Conservation (phyloP, 2,329 filamentous ascomycete genomes). For the Didymellaceae sp. region DNA sequence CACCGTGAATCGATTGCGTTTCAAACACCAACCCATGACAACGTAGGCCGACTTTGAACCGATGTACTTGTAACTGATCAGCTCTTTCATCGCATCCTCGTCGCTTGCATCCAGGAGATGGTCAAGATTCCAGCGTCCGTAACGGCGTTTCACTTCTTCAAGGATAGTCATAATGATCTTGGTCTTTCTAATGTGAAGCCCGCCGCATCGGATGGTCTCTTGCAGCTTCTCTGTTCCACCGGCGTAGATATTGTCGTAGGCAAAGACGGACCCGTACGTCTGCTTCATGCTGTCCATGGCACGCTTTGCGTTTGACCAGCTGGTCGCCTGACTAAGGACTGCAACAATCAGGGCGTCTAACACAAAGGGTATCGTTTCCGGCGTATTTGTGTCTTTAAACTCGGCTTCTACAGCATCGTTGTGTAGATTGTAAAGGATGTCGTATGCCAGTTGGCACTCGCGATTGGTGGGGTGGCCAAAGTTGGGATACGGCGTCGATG, state of each 20-base stretch:
- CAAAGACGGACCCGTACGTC: not conserved
- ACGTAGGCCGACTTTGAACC: constrained; percentile 1
- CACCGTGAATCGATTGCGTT: not conserved
- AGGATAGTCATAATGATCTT: not conserved
- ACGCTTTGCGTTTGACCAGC: not conserved
- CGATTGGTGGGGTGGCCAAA: constrained; percentile 8
- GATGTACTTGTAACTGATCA: constrained; percentile 1
- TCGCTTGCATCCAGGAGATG: constrained; percentile 1
- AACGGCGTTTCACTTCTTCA: not conserved
- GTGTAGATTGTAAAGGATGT: constrained; percentile 7
- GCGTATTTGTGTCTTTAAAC: constrained; percentile 2
- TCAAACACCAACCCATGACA: constrained; percentile 1
- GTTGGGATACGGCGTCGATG: constrained; percentile 10
- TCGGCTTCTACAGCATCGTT: constrained; percentile 11
- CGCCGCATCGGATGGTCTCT: not conserved
- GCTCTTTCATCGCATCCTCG: constrained; percentile 1
- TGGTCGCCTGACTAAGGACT: not conserved
- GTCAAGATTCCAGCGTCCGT: constrained; percentile 1
- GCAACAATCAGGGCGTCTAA: not conserved
- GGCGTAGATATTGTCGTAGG: not conserved
- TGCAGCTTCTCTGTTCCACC: not conserved
- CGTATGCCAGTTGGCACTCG: constrained; percentile 12
- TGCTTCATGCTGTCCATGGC: constrained; percentile 2
- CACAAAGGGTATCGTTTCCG: constrained; percentile 1
- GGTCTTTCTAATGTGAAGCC: not conserved